A percentile compares a stretch with the other conserved stretches of the same genome.
phyloP scores from a whole-genome alignment of 345 rosid species.

The Salix purpurea region DNA sequence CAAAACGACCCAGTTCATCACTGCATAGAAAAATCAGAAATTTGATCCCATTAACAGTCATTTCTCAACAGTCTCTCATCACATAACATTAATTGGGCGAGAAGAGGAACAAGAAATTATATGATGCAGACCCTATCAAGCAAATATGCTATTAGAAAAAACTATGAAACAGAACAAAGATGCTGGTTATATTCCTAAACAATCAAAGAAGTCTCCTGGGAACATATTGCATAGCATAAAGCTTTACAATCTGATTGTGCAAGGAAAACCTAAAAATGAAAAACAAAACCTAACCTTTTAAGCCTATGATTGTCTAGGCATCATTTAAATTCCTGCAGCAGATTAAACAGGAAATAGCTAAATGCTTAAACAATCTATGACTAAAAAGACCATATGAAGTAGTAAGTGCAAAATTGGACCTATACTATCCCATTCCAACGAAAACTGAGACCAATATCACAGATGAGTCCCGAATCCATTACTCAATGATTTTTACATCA shows the following conservation, averaged over 20 bases:
- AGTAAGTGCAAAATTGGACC: neutral
- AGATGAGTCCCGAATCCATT: neutral
- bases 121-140: neutral
- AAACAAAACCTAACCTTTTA: neutral
- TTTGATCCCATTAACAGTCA: slow-evolving; percentile 2
- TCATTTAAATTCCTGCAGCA: neutral
- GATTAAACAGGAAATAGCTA: neutral
- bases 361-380: neutral
- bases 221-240: neutral
- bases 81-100: neutral
- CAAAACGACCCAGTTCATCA: slow-evolving; percentile 91
- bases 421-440: neutral
- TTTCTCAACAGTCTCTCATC: neutral
- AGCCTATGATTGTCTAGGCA: neutral
- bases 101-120: neutral
- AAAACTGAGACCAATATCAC: neutral
- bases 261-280: neutral
- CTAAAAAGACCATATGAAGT: neutral
- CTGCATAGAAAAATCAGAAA: slow-evolving; percentile 36
- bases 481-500: neutral
- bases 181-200: neutral
- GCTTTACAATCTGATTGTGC: neutral
- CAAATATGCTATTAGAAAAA: neutral
- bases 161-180: neutral
- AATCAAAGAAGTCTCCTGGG: neutral